Evolutionary conservation across 306 rosid species (phyloP), one percentile per base, ranked within the genome.

Genomic region (Abrus pulchellus): DNA sequence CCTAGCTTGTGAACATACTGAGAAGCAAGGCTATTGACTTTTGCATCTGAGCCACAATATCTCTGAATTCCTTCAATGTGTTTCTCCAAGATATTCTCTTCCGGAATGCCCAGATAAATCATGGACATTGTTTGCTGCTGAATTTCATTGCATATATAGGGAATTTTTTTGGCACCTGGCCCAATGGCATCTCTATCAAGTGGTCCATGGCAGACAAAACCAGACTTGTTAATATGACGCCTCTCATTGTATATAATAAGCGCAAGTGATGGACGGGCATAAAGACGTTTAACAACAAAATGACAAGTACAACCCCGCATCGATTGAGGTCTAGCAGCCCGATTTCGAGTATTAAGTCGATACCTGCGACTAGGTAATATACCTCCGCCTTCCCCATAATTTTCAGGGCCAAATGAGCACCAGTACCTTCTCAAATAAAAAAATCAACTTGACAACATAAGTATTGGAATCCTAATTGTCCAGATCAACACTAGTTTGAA

Each of bases 351-450:
- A 80, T 95, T 95, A 45, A 95, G 96, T 60, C 98, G 90, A 84
- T 93, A 91, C 87, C 92, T 93, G 80, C 99, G 81, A 79, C 99
- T 93, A 57, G 99, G 99, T 53, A 93, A 89, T 74, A 88, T 87
- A 80, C 92, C 83, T 40, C 99, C 97, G 78, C 97, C 96, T 85
- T 93, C 97, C 78, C 97, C 99, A 70, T 95, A 93, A 86, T 91
- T 95, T 87, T 95, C 98, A 30, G 99, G 98, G 80, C 99, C 98
- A 72, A 93, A 93, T 10, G 99, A 93, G 79, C 99, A 95, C 99
- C 99, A 95, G 74, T 93, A 95, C 92, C 98, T 95, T 80, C 82
- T 84, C 41, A 77, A 27, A 74, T 52, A 82, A 80, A 61, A 68
- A 43, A 33, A 65, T 38, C 78, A 77, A 77, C 41, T 76, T 50